Conservation (phyloP, 176 grass and related monocot species). For the Otatea glauca region DNA sequence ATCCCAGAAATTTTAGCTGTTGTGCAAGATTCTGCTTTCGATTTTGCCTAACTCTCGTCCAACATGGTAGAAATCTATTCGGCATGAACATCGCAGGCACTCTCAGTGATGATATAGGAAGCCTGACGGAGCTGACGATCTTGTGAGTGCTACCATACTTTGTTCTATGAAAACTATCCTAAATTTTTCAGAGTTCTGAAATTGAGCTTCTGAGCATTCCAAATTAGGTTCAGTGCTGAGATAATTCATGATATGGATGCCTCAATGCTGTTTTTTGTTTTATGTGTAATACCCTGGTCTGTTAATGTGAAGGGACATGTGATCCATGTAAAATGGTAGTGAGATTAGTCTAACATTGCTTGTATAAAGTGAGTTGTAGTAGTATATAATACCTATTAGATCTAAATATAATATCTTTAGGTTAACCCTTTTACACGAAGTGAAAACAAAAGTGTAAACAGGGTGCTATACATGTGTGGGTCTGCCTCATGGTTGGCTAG, state of each 20-base stretch:
- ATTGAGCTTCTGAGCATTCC: not conserved
- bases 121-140: constrained; percentile 50
- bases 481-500: too few relatives aligned
- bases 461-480: too few relatives aligned
- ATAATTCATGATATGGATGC: not conserved
- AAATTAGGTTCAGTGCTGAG: constrained; percentile 4
- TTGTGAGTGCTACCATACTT: constrained; percentile 56
- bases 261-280: not conserved
- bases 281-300: not conserved
- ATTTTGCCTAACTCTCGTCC: not conserved
- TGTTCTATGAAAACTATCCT: not conserved
- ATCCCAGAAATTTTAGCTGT: not conserved
- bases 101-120: constrained; percentile 63
- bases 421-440: too few relatives aligned
- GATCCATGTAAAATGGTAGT: too few relatives aligned
- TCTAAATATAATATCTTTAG: too few relatives aligned
- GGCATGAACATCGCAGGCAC: constrained; percentile 60
- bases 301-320: too few relatives aligned
- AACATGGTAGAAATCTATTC: constrained; percentile 59
- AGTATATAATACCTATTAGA: too few relatives aligned
- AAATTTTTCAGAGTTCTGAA: not conserved
- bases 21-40: not conserved
- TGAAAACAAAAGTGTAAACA: too few relatives aligned
- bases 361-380: too few relatives aligned
- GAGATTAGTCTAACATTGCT: too few relatives aligned